Evolutionary conservation across 768 basidiomycete species (phyloP), one percentile per base, ranked within the genome.

Genomic region (Lenzites betulinus): DNA sequence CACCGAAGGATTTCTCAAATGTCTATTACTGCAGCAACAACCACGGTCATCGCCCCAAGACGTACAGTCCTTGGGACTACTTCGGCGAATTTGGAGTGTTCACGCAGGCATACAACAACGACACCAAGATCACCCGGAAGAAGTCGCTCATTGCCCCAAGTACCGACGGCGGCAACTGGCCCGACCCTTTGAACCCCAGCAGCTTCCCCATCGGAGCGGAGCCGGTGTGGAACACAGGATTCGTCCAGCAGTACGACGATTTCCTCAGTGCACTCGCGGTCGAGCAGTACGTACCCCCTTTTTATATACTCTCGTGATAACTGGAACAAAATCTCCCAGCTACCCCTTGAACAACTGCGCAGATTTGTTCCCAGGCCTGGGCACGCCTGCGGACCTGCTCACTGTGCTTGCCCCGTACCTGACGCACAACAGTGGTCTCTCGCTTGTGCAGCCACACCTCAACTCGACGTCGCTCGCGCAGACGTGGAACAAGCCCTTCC

Each of bases 221-320:
- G n/a, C n/a, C 77, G 42, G 75, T 84, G 8, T 83, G 81, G 79
- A 69, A 81, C 50, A 81, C 84, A 0, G 80, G 80, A 2, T 87
- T 81, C 58, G 72, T 83, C 22, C 71, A 76, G 35, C 63, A 71
- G 1, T 85, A 77, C 61, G 70, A 67, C 16, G 68, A 76, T 18
- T 73, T 74, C 47, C 68, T 87, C 7, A 73, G 72, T 16, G 76
- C 72, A 25, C 70, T 87, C 30, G 74, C 79, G 63, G 83, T 88
- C 33, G 85, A 88, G 74, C 77, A 83, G 84, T 86, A 66, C n/a
- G 61, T 30, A 26, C 1, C 4, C 6, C 12, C 20, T 8, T 5
- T 38, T 56, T 22, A 23, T n/a, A n/a, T n/a, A n/a, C n/a, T n/a
- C n/a, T n/a, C n/a, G n/a, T n/a, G n/a, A n/a, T n/a, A n/a, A n/a